phyloP scores from a whole-genome alignment of 805 yeast species.

The Starmerella apis region DNA sequence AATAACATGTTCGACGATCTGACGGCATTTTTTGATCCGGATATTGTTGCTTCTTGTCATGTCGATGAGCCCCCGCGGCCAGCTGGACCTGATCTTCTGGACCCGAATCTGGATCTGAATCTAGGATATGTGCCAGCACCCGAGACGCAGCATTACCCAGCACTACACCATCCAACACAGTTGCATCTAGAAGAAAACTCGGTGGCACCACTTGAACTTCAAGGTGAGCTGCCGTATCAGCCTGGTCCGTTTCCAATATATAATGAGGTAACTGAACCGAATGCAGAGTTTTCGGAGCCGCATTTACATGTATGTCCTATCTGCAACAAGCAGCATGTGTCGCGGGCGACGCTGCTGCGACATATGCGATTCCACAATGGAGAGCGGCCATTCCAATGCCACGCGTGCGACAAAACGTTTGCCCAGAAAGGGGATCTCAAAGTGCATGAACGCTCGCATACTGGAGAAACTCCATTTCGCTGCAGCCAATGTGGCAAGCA shows the following conservation, averaged over 20 bases:
- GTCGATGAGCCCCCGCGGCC: background rate
- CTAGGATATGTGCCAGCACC: background rate
- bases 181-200: background rate
- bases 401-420: background rate
- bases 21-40: background rate
- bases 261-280: background rate
- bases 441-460: conserved; percentile 61
- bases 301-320: background rate
- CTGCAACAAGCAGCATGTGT: background rate
- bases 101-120: background rate
- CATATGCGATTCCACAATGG: conserved; percentile 1
- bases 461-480: conserved; percentile 61
- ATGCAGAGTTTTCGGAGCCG: background rate
- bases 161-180: background rate
- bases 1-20: background rate
- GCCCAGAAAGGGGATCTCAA: background rate
- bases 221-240: background rate
- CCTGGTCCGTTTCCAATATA: background rate
- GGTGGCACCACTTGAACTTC: background rate
- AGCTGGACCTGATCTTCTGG: background rate
- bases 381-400: background rate
- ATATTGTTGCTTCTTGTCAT: background rate
- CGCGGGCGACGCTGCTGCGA: conserved; percentile 1
- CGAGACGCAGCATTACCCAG: background rate
- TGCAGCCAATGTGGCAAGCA: conserved; percentile 56